These are phyloP conservation scores for Triangularia setosa DNA, from an alignment of 2,329 filamentous ascomycete species.

Conservation along the genomic window DNA sequence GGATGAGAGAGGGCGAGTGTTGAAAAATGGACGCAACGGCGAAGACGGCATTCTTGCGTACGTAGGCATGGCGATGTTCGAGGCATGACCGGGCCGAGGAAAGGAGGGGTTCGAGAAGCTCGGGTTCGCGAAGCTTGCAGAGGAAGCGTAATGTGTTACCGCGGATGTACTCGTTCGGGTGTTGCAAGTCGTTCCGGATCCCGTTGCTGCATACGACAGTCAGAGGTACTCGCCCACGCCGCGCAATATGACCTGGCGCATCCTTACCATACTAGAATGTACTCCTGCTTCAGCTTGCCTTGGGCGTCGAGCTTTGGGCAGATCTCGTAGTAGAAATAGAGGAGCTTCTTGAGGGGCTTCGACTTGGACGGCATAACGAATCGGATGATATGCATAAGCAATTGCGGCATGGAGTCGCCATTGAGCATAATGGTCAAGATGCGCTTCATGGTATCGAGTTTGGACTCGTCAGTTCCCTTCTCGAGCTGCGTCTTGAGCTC, in stretches of 20 bases:
- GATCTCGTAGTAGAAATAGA: conserved; percentile 99
- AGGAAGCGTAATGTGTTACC: conserved; percentile 98
- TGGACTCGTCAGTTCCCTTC: conserved; percentile 88
- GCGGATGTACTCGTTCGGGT: conserved; percentile 96
- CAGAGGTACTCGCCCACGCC: conserved; percentile 19
- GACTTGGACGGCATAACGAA: conserved; percentile 99
- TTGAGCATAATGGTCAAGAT: conserved; percentile 98
- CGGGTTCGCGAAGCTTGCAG: conserved; percentile 90
- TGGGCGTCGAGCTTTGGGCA: conserved; percentile 89
- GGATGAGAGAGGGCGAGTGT: conserved; percentile 87
- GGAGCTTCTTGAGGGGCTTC: conserved; percentile 93
- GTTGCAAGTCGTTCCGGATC: conserved; percentile 94
- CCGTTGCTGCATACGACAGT: conserved; percentile 66
- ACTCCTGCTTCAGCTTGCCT: conserved; percentile 98
- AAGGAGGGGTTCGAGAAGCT: conserved; percentile 92
- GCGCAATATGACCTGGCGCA: neutral
- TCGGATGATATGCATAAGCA: conserved; percentile 99
- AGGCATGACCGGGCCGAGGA: conserved; percentile 89
- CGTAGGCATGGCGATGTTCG: conserved; percentile 94
- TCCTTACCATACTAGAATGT: conserved; percentile 92
- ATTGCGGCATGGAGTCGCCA: conserved; percentile 88
- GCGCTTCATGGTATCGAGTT: conserved; percentile 93
- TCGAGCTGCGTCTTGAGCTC: conserved; percentile 91
- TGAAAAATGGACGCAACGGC: conserved; percentile 88
- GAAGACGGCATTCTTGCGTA: conserved; percentile 96